Conservation (phyloP, 2,329 filamentous ascomycete species). For the Botryosphaeria agaves region DNA sequence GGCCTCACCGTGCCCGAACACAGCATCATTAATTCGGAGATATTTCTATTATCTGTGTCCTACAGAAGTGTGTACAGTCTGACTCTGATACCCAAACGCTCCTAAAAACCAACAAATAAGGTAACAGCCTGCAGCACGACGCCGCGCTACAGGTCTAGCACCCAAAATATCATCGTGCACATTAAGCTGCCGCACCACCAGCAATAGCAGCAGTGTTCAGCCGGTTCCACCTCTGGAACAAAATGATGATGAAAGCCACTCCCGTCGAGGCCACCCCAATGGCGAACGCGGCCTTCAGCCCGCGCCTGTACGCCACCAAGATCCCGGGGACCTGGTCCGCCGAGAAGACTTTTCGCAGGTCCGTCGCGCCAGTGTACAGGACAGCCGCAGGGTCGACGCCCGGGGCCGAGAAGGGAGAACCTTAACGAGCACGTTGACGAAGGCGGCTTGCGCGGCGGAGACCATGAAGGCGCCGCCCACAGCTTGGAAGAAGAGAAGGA, state of each 20-base stretch:
- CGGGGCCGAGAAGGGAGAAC: constrained; percentile 17
- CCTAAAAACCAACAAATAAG: too few relatives aligned
- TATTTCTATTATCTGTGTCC: too few relatives aligned
- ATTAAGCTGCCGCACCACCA: too few relatives aligned
- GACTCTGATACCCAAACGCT: too few relatives aligned
- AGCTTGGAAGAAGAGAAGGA: constrained; percentile 25
- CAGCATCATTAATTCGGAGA: too few relatives aligned
- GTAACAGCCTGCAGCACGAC: too few relatives aligned
- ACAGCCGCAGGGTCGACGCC: constrained; percentile 16
- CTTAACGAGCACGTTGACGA: constrained; percentile 21
- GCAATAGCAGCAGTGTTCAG: too few relatives aligned
- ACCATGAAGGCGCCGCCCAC: constrained; percentile 25
- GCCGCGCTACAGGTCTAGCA: too few relatives aligned
- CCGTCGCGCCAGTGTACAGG: constrained; percentile 25
- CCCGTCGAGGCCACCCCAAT: constrained; percentile 7
- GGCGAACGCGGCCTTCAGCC: constrained; percentile 10
- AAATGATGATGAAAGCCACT: constrained; percentile 1
- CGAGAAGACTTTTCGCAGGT: constrained; percentile 19
- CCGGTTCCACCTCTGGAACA: too few relatives aligned
- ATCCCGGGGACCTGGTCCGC: constrained; percentile 12
- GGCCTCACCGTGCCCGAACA: too few relatives aligned
- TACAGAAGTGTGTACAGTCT: too few relatives aligned
- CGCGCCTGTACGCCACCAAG: constrained; percentile 17
- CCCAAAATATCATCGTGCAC: too few relatives aligned
- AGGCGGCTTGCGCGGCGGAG: constrained; percentile 22